Base-by-base conservation (phyloP, 495 filamentous ascomycete species). In the Aspergillus cavernicola region DNA sequence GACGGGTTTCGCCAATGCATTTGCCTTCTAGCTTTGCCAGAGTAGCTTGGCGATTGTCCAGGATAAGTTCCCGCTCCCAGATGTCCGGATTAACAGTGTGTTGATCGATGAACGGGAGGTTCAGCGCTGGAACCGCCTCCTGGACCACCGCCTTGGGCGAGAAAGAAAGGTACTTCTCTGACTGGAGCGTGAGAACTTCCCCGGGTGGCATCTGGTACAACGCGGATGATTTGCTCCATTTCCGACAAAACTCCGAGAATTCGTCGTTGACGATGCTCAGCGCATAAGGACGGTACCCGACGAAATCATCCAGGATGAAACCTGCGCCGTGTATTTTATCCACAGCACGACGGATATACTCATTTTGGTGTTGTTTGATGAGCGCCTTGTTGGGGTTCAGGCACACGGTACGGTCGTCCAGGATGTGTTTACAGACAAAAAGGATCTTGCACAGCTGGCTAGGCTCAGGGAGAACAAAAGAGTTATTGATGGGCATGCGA, bases 141-240 rank as follows among this genome's bases (percentile, higher is more conserved):
- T 52, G 46, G 1, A 56, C 49, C 2, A 44, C 42, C 22, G 19
- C 23, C 31, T 56, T 56, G 4, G 69, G 66, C 4, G 50, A 15
- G 5, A 66, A 46, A 0, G 62, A 41, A 37, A 70, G 57, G 45
- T 70, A 76, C 32, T 66, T 72, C 58, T 75, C 67, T 1, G 70
- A 69, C 20, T 68, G 52, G 6, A 62, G n/a, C 0, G 57, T 42
- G n/a, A 74, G 54, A 12, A 66, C 33, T 32, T 70, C 57, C 2
- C 37, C 35, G 0, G 66, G 58, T 9, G 71, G 62, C 37, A 62
- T 49, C 6, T 61, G 41, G 24, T 69, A 69, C 24, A 63, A 44
- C 3, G 62, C 44, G 15, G 61, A 54, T 10, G 67, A 54, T 7
- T 26, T 26, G n/a, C 28, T 20, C 73, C 73, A 76, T 47, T 69